Evolutionary conservation across 257 asterid species (phyloP).

Genomic region (Solanum chilense): DNA sequence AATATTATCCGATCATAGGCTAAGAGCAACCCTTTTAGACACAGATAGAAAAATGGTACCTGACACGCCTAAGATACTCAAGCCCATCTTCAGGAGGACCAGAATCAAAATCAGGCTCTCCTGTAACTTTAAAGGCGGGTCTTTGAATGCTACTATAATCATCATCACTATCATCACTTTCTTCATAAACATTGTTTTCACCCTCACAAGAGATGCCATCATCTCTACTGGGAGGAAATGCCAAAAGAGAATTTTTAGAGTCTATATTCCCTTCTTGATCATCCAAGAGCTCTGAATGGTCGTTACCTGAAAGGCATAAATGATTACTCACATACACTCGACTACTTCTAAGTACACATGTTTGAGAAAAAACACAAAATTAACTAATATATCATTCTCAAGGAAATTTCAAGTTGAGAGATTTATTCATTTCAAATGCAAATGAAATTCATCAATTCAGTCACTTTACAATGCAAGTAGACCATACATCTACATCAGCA

Average conservation of each 20-base stretch:
- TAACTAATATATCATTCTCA: background rate
- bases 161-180: constrained; percentile 70
- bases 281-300: constrained; percentile 14
- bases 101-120: constrained; percentile 90
- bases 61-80: constrained; percentile 94
- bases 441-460: background rate
- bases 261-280: constrained; percentile 8
- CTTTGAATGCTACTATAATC: constrained; percentile 67
- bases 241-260: constrained; percentile 19
- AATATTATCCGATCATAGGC: background rate
- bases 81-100: constrained; percentile 96
- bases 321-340: background rate
- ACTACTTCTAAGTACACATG: background rate
- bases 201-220: constrained; percentile 21
- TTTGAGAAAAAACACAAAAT: background rate
- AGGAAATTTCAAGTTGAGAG: background rate
- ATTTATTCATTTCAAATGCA: background rate
- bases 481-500: background rate
- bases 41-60: constrained; percentile 8
- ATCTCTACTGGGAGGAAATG: constrained; percentile 19
- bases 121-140: constrained; percentile 70
- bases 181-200: constrained; percentile 41
- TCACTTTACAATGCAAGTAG: background rate
- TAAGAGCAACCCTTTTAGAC: background rate
- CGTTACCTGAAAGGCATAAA: constrained; percentile 30